Conservation (phyloP, 768 basidiomycete genomes). For the Kwoniella mangroviensis region DNA sequence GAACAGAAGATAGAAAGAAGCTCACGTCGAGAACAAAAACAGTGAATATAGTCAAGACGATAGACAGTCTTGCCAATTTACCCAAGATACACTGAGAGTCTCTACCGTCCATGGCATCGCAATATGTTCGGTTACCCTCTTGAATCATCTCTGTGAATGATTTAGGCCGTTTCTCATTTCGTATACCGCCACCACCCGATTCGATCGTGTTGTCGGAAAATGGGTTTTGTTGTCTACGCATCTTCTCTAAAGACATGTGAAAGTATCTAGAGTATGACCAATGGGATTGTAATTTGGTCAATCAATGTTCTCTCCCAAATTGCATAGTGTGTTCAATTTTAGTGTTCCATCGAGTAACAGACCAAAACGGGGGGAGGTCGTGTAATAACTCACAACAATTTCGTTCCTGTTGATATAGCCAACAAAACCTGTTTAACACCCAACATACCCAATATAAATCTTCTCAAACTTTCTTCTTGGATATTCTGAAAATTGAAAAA, state of each 20-base stretch:
- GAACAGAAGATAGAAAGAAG: no score
- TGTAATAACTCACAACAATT: not conserved
- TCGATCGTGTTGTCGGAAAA: not conserved
- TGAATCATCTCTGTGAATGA: not conserved
- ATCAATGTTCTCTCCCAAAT: not conserved
- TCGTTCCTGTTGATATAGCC: not conserved
- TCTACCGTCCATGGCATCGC: not conserved
- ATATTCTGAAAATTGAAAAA: not conserved
- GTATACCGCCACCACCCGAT: not conserved
- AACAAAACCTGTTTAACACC: constrained; percentile 3
- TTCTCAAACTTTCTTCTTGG: not conserved
- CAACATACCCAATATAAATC: constrained; percentile 2
- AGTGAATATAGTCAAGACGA: not conserved
- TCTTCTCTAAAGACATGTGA: not conserved
- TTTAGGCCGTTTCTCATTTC: constrained; percentile 2
- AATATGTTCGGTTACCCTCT: not conserved
- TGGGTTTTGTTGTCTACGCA: not conserved
- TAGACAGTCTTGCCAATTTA: not conserved
- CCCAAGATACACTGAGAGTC: not conserved
- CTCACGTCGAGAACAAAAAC: not conserved
- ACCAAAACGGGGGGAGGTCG: no score
- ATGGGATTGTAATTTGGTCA: not conserved
- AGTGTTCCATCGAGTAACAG: no score
- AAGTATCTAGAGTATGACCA: not conserved
- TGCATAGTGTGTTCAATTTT: no score